These are phyloP conservation scores for Euptelea pleiosperma DNA, from an alignment of 164 flowering plant species.

Conservation along the genomic window DNA sequence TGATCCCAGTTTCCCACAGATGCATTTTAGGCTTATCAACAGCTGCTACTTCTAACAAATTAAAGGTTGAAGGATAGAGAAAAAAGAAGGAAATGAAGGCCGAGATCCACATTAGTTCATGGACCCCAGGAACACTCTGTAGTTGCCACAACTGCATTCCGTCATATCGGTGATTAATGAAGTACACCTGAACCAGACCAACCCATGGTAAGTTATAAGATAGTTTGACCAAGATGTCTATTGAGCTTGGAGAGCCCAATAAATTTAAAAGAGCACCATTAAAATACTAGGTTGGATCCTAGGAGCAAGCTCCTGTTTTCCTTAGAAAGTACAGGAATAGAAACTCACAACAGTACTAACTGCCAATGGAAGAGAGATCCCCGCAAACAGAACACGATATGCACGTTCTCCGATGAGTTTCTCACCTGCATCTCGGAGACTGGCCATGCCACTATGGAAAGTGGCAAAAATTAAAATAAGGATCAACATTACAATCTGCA, in stretches of 20 bases:
- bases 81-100: conserved; percentile 79
- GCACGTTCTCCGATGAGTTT: conserved; percentile 90
- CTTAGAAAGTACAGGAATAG: neutral
- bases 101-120: conserved; percentile 70
- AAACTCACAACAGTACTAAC: conserved; percentile 80
- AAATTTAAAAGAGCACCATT: no score
- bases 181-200: conserved; percentile 67
- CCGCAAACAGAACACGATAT: conserved; percentile 87
- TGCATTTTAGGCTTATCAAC: conserved; percentile 98
- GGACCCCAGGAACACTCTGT: conserved; percentile 64
- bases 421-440: conserved; percentile 78
- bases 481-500: conserved; percentile 80
- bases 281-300: neutral
- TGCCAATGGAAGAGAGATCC: conserved; percentile 83
- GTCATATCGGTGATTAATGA: conserved; percentile 93
- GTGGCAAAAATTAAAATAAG: conserved; percentile 78
- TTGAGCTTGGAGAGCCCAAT: no score
- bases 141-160: conserved; percentile 93
- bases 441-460: conserved; percentile 95
- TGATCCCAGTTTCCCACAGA: conserved; percentile 98
- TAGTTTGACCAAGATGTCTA: conserved; percentile 4
- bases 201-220: neutral
- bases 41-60: conserved; percentile 91
- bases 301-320: neutral
- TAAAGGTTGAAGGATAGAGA: conserved; percentile 95